Evolutionary conservation across 208 protist genomes (phyloP).

Genomic region (Leishmania mexicana): DNA sequence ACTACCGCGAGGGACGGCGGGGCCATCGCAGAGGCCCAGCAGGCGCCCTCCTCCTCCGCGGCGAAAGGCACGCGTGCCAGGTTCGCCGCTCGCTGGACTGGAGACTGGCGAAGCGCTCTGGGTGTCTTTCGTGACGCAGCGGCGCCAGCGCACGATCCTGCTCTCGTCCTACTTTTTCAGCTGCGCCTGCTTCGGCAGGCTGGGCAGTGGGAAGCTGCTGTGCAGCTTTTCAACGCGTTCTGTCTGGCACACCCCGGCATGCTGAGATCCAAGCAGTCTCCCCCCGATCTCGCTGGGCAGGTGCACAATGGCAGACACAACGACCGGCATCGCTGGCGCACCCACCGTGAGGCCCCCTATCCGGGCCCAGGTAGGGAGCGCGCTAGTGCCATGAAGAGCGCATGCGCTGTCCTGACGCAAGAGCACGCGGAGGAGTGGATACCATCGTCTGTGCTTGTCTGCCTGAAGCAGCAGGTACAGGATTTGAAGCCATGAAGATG

Average conservation of each 20-base stretch:
- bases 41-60: not conserved
- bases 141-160: constrained; percentile 15
- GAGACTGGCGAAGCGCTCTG: constrained; percentile 31
- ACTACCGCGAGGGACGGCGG: not conserved
- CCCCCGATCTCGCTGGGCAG: not conserved
- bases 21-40: not conserved
- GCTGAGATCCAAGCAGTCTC: not conserved
- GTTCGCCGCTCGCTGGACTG: not conserved
- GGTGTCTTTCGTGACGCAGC: constrained; percentile 30
- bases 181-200: constrained; percentile 45
- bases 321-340: not conserved
- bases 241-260: not conserved
- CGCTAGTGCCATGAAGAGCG: constrained; percentile 13
- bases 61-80: not conserved
- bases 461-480: constrained; percentile 9
- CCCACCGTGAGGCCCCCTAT: not conserved
- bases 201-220: constrained; percentile 23
- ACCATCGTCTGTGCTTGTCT: not conserved
- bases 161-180: constrained; percentile 49
- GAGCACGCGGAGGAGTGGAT: constrained; percentile 32
- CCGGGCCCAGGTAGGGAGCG: not conserved
- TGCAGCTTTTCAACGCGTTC: constrained; percentile 25
- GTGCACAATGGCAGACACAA: not conserved
- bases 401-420: constrained; percentile 19
- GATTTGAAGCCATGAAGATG: not conserved